Percentiles rank a stretch among this genome's conserved stretches.
phyloP scores from a whole-genome alignment of 2,329 filamentous ascomycete genomes.

The Talaromyces sp. region DNA sequence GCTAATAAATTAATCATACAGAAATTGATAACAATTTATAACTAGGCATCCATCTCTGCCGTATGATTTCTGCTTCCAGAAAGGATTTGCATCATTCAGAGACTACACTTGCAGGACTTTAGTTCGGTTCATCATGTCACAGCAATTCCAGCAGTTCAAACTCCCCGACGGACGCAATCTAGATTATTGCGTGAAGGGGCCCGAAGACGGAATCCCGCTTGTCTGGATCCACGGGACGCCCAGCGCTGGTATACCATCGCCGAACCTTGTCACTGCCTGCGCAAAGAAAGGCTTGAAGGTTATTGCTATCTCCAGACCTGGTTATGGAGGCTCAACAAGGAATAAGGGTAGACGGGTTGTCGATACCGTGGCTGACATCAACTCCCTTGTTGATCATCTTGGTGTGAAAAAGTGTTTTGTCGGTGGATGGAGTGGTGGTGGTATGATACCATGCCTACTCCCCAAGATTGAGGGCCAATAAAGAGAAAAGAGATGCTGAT shows the following conservation, averaged over 20 bases:
- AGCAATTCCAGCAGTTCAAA: neutral
- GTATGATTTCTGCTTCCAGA: too few species aligned
- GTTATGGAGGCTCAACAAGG: conserved; percentile 9
- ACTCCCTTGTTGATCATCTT: conserved; percentile 4
- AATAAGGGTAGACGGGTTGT: neutral
- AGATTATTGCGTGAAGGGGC: neutral
- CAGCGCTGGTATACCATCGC: neutral
- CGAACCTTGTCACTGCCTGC: neutral
- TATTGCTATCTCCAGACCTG: conserved; percentile 3
- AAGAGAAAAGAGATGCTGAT: neutral
- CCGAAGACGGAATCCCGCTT: neutral
- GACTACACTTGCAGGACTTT: neutral
- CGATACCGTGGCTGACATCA: conserved; percentile 2
- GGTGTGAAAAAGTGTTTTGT: conserved; percentile 1
- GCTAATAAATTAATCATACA: neutral
- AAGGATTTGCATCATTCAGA: neutral
- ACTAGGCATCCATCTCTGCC: neutral
- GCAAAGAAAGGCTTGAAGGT: conserved; percentile 5
- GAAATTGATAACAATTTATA: too few species aligned
- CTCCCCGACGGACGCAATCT: conserved; percentile 9
- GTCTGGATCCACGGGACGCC: conserved; percentile 9
- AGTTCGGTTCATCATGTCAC: neutral
- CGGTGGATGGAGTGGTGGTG: conserved; percentile 8
- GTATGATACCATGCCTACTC: neutral
- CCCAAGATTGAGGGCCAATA: neutral